Percentiles rank a stretch among this genome's conserved stretches.
These are phyloP conservation scores for Boletus reticulatus DNA, from an alignment of 768 basidiomycete genomes.

Conservation along the genomic window DNA sequence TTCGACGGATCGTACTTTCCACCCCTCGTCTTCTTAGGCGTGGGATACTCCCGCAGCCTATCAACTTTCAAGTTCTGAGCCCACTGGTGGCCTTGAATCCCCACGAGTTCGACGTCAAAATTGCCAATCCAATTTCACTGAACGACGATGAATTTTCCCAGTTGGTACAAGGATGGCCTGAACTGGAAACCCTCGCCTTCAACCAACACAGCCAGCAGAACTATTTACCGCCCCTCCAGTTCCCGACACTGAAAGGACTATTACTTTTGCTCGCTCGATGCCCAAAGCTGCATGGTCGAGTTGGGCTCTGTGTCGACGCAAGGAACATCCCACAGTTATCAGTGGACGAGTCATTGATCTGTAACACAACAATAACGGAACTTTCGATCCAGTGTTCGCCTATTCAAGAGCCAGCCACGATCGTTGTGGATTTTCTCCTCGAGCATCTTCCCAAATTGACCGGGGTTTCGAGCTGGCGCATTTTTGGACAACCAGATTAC, in stretches of 20 bases:
- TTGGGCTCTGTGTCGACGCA: constrained; percentile 6
- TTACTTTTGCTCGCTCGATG: background rate
- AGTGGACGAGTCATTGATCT: background rate
- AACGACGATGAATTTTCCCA: constrained; percentile 1
- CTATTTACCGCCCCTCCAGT: background rate
- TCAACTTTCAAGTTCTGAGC: constrained; percentile 1
- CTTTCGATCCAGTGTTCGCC: constrained; percentile 1
- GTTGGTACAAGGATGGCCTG: constrained; percentile 2
- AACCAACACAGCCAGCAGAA: background rate
- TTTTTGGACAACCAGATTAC: background rate
- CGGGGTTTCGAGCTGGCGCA: background rate
- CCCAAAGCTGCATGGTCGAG: background rate
- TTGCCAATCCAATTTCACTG: background rate
- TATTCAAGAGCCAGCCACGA: background rate
- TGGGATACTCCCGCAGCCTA: background rate
- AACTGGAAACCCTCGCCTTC: background rate
- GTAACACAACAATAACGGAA: background rate
- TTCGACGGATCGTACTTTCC: background rate
- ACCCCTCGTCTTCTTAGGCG: background rate
- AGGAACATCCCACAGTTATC: background rate
- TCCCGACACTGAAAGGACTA: constrained; percentile 5
- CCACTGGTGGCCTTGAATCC: constrained; percentile 3
- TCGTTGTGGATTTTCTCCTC: background rate
- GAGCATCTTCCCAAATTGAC: constrained; percentile 1
- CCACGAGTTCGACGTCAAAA: background rate